phyloP scores from a whole-genome alignment of 78 protist species.

The Dictyostelium firmibasis region DNA sequence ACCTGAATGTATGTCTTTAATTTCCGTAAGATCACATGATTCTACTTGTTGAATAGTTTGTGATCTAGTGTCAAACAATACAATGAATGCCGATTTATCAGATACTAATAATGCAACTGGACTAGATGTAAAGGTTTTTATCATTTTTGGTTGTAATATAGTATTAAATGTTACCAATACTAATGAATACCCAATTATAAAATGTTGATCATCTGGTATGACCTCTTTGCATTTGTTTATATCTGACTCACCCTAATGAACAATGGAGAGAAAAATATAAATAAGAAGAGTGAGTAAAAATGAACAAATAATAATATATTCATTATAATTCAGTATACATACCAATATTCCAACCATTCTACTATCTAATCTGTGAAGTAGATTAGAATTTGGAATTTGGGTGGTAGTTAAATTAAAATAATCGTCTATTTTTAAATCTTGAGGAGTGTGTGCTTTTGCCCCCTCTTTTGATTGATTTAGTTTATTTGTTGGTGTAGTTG shows the following conservation, averaged over 20 bases:
- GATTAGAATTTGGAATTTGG: slow-evolving; percentile 59
- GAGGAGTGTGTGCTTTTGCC: neutral
- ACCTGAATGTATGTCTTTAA: slow-evolving; percentile 47
- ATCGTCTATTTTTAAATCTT: slow-evolving; percentile 69
- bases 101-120: slow-evolving; percentile 47
- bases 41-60: slow-evolving; percentile 28
- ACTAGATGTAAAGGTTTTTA: slow-evolving; percentile 42
- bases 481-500: neutral
- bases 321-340: neutral
- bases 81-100: slow-evolving; percentile 31
- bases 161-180: slow-evolving; percentile 21
- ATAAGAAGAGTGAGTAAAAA: neutral
- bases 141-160: slow-evolving; percentile 17
- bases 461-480: neutral
- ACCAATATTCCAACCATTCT: slow-evolving; percentile 76
- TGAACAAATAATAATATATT: too few species aligned
- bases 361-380: slow-evolving; percentile 60
- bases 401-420: slow-evolving; percentile 68
- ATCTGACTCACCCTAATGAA: slow-evolving; percentile 37
- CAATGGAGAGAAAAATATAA: neutral
- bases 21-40: slow-evolving; percentile 20
- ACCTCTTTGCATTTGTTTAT: slow-evolving; percentile 44
- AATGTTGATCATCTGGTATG: slow-evolving; percentile 50
- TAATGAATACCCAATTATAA: slow-evolving; percentile 50
- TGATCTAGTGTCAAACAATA: slow-evolving; percentile 34